These are phyloP conservation scores for Ehretia macrophylla DNA, from an alignment of 257 asterid species.

Conservation along the genomic window DNA sequence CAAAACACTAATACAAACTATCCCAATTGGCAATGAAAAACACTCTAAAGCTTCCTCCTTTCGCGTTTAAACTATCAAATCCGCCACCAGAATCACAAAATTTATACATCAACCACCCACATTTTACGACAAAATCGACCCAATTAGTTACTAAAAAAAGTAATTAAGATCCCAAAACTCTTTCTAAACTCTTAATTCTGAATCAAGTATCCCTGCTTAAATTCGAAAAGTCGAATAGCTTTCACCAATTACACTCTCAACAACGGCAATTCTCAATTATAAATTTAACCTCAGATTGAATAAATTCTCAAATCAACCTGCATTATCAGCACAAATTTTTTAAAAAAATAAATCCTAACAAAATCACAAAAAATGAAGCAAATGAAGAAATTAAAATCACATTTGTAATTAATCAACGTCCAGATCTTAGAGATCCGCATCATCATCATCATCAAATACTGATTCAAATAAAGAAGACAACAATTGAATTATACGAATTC, in stretches of 20 bases:
- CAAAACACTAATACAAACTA: conserved; percentile 34
- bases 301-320: background rate
- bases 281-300: background rate
- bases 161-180: conserved; percentile 13
- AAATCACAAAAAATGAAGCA: background rate
- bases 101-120: conserved; percentile 6
- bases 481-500: background rate
- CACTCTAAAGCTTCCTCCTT: conserved; percentile 22
- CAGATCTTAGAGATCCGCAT: background rate
- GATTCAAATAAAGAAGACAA: background rate
- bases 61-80: conserved; percentile 5
- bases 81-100: conserved; percentile 19
- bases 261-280: background rate
- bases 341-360: background rate
- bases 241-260: background rate
- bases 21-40: conserved; percentile 38
- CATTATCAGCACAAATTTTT: background rate
- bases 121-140: background rate
- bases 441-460: background rate
- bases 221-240: background rate
- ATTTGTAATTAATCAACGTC: background rate
- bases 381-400: background rate
- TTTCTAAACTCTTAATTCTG: no score
- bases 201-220: background rate
- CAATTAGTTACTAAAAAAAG: conserved; percentile 14